A percentile compares a stretch with the other conserved stretches of the same genome.
phyloP scores from a whole-genome alignment of 2,329 filamentous ascomycete genomes.

The Kalaharituber pfeilii region DNA sequence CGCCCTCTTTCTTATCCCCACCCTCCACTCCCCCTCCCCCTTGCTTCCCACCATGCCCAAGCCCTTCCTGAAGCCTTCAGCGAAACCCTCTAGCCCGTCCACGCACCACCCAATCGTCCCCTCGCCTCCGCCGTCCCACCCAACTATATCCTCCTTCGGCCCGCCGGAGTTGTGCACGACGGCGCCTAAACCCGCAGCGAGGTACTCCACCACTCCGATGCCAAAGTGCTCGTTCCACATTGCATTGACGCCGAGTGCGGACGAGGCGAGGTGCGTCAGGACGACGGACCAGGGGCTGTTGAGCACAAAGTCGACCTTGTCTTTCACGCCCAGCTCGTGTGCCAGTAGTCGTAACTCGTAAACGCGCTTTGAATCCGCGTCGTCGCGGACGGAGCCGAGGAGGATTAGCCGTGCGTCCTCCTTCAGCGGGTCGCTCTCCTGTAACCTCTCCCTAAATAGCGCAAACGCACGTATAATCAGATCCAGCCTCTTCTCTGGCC shows the following conservation, averaged over 20 bases:
- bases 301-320: constrained; percentile 69
- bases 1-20: not conserved
- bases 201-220: constrained; percentile 95
- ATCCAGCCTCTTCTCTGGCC: constrained; percentile 90
- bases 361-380: constrained; percentile 61
- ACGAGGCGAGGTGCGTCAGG: no score
- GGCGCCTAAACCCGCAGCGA: constrained; percentile 79
- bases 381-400: constrained; percentile 81
- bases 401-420: constrained; percentile 51
- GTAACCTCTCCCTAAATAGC: constrained; percentile 37
- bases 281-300: constrained; percentile 84
- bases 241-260: constrained; percentile 88
- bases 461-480: constrained; percentile 75
- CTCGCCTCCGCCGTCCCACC: no score
- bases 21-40: not conserved
- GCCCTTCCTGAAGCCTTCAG: constrained; percentile 59
- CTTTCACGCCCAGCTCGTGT: constrained; percentile 70
- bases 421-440: constrained; percentile 9
- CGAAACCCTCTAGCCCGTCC: no score
- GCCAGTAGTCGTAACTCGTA: constrained; percentile 75
- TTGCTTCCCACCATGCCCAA: constrained; percentile 29
- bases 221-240: constrained; percentile 99
- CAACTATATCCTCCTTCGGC: constrained; percentile 83
- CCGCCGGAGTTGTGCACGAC: constrained; percentile 90
- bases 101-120: no score